phyloP scores from a whole-genome alignment of 2,329 filamentous ascomycete species.

The Alternaria sp. region DNA sequence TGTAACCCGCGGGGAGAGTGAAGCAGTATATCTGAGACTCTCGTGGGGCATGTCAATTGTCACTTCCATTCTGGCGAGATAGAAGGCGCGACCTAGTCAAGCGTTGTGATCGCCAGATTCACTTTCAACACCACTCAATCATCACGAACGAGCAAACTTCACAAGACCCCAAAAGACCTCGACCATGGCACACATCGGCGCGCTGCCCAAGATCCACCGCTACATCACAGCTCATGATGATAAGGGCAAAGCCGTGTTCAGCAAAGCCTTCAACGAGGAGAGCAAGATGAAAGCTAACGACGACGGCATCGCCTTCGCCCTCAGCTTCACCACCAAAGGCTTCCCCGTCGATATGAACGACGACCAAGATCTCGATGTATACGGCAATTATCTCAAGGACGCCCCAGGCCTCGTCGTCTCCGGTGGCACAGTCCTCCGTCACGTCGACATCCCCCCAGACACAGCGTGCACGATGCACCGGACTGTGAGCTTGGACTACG shows the following conservation, averaged over 20 bases:
- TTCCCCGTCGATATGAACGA: conserved; percentile 56
- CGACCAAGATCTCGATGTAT: conserved; percentile 56
- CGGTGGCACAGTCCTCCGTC: conserved; percentile 55
- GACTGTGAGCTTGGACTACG: conserved; percentile 50
- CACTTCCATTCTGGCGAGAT: neutral
- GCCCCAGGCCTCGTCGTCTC: conserved; percentile 59
- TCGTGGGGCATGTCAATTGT: neutral
- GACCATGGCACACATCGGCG: conserved; percentile 42
- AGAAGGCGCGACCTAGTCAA: neutral
- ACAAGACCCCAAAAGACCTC: neutral
- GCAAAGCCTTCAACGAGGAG: conserved; percentile 44
- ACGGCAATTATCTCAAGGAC: conserved; percentile 52
- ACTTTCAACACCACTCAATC: neutral
- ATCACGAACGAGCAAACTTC: neutral
- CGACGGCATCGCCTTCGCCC: conserved; percentile 56
- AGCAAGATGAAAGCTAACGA: conserved; percentile 47
- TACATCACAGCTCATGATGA: conserved; percentile 48
- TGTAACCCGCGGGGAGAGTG: conserved; percentile 13
- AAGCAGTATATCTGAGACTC: neutral
- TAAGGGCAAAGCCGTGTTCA: conserved; percentile 47
- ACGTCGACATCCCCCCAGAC: conserved; percentile 47
- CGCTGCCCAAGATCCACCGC: conserved; percentile 42
- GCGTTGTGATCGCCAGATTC: neutral
- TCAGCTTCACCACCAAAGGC: conserved; percentile 58
- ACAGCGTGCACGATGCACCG: conserved; percentile 50